These are phyloP conservation scores for Colletotrichum gloeosporioides DNA, from an alignment of 2,329 filamentous ascomycete species.

Conservation along the genomic window DNA sequence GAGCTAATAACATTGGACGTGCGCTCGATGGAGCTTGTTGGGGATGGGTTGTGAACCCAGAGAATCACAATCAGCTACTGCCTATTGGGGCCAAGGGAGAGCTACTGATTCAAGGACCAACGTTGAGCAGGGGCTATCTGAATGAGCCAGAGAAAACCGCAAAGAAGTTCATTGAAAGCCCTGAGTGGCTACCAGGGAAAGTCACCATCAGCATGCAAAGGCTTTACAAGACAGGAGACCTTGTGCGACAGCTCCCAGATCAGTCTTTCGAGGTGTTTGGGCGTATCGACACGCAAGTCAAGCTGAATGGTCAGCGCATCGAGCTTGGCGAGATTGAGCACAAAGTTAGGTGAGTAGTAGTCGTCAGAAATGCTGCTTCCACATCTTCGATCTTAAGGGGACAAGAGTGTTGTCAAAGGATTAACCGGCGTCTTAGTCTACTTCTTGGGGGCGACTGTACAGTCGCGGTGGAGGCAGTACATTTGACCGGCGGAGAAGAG, in stretches of 20 bases:
- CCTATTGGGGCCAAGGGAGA: constrained; percentile 62
- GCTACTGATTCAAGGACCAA: constrained; percentile 64
- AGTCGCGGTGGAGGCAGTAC: neutral
- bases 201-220: constrained; percentile 16
- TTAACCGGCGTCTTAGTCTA: neutral
- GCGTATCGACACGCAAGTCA: constrained; percentile 27
- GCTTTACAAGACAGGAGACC: constrained; percentile 50
- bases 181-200: constrained; percentile 34
- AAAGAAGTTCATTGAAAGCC: constrained; percentile 48
- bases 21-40: constrained; percentile 52
- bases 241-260: constrained; percentile 29
- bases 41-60: constrained; percentile 54
- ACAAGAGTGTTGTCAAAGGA: fast-evolving
- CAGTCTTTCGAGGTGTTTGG: constrained; percentile 19
- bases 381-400: neutral
- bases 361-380: neutral
- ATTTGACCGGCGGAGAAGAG: neutral
- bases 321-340: constrained; percentile 27
- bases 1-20: constrained; percentile 51
- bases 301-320: constrained; percentile 26
- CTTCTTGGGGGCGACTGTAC: neutral
- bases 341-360: neutral
- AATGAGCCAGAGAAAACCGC: constrained; percentile 50
- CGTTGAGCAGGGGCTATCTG: constrained; percentile 54
- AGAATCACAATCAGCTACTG: constrained; percentile 54